Percentiles rank a stretch among this genome's conserved stretches.
Conservation (phyloP, 768 basidiomycete genomes). For the Pleurotus eryngii region DNA sequence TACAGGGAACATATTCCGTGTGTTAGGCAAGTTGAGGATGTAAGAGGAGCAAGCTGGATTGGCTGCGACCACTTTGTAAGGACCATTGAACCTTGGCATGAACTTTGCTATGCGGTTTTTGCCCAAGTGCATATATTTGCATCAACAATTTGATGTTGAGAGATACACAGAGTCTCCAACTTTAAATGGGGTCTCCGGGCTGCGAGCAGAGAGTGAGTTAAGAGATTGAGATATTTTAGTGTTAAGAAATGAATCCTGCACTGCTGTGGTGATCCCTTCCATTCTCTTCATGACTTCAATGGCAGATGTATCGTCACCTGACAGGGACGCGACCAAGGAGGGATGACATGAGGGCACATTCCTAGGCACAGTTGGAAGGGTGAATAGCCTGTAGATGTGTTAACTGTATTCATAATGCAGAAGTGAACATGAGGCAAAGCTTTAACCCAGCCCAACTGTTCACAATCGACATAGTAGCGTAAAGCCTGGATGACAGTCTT, state of each 20-base stretch:
- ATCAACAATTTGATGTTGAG: constrained; percentile 20
- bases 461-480: constrained; percentile 17
- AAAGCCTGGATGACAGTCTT: constrained; percentile 20
- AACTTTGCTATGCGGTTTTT: constrained; percentile 31
- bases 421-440: constrained; percentile 22
- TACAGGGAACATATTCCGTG: constrained; percentile 17
- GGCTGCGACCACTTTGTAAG: constrained; percentile 16
- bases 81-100: constrained; percentile 29
- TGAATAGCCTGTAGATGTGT: constrained; percentile 24
- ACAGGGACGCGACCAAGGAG: constrained; percentile 20
- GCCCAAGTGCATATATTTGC: constrained; percentile 19
- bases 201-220: constrained; percentile 17
- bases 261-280: constrained; percentile 2
- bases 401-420: constrained; percentile 27
- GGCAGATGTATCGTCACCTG: constrained; percentile 19
- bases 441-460: constrained; percentile 24
- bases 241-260: constrained; percentile 13
- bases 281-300: constrained; percentile 22
- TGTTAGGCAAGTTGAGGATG: constrained; percentile 17
- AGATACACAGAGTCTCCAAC: constrained; percentile 32
- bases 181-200: constrained; percentile 17
- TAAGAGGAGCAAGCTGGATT: constrained; percentile 19
- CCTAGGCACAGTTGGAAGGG: constrained; percentile 9
- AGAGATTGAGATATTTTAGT: constrained; percentile 22
- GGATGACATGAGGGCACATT: constrained; percentile 17